These are phyloP conservation scores for Coemansia sp. DNA, from an alignment of 192 early-diverging fungal species.

Conservation along the genomic window DNA sequence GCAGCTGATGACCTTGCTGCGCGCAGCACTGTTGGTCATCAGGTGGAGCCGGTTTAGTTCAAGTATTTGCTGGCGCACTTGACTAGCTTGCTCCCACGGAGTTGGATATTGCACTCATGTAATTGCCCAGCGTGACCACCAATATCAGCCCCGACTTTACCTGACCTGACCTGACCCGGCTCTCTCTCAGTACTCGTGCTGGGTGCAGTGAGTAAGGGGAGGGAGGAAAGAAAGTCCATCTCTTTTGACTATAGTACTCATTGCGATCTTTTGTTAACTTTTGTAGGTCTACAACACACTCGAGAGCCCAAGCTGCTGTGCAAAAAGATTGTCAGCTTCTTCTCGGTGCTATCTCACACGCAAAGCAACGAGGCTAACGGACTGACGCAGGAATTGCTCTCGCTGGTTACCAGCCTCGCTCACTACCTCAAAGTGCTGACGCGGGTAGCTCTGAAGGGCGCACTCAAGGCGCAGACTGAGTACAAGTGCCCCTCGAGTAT, in stretches of 20 bases:
- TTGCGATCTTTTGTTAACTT: neutral
- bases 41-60: constrained; percentile 4
- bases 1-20: neutral
- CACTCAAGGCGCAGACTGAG: constrained; percentile 67
- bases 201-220: neutral
- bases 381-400: constrained; percentile 86
- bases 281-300: constrained; percentile 67
- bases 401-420: constrained; percentile 86
- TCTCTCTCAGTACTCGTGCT: neutral
- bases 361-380: constrained; percentile 57
- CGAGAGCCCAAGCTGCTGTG: constrained; percentile 95
- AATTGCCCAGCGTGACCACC: constrained; percentile 5
- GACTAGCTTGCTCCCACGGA: constrained; percentile 4
- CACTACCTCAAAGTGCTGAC: constrained; percentile 93
- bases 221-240: neutral
- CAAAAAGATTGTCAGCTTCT: constrained; percentile 94
- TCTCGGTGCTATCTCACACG: constrained; percentile 83
- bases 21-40: constrained; percentile 2
- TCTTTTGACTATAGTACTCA: constrained; percentile 3
- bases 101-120: constrained; percentile 2
- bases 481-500: constrained; percentile 55
- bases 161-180: neutral
- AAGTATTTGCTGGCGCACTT: constrained; percentile 1
- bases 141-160: neutral
- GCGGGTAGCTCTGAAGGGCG: constrained; percentile 83